Evolutionary conservation across 1,139 yeast genomes (phyloP), one percentile per base, ranked within the genome.

Genomic region (Yamadazyma blattariae): DNA sequence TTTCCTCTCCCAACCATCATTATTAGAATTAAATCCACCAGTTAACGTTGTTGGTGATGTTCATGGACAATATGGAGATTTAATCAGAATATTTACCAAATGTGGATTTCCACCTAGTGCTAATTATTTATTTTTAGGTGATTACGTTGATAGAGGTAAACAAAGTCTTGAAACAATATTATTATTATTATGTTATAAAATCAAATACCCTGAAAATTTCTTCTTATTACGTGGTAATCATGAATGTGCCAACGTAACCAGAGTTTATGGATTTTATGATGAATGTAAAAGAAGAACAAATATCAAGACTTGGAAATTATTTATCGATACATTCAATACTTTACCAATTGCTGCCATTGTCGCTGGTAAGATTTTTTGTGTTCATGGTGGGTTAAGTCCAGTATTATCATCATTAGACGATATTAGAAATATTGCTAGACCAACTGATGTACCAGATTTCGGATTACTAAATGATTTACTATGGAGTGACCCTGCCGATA

Each of bases 81-180:
- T 92, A 49, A 81, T 92, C 45, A 77, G 97, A 46, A 74, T 92
- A 48, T 92, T 92, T 60, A 89, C 95, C 33, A 88, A 87, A 66
- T 90, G 97, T 67, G 98, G 97, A 16, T 92, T 88, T 62, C 98
- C 98, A n/a, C 98, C 98, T 3, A 79, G 86, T 43, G 79, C 96
- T 14, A 92, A 92, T 58, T 92, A 89, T 61, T 67, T 92, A 43
- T 90, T 92, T 50, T 61, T 92, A 37, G 98, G 98, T 12, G 98
- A 92, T 60, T 92, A 92, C 57, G 98, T 92, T 32, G 98, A 92
- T 62, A 75, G 98, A 46, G 98, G 98, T 30, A 89, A 90, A 59
- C 97, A 92, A 60, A 82, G 94, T 8, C 67, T 92, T 40, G 98
- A 92, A 56, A 90, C 97, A 0, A 90, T 92, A 17, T 64, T 90